Conservation (phyloP, 345 rosid species). For the Eucalyptus urophylla region DNA sequence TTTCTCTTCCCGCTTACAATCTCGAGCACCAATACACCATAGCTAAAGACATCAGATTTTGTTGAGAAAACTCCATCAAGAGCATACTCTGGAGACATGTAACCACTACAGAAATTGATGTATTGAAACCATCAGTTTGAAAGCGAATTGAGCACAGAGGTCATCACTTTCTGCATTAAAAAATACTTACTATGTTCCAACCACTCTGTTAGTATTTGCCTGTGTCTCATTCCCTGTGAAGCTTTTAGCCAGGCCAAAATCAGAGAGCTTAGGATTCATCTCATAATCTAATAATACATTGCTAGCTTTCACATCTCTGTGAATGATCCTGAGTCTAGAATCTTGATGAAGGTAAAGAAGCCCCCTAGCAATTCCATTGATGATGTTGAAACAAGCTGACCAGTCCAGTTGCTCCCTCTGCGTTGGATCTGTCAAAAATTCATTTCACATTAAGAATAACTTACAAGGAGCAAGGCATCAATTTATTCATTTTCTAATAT, state of each 20-base stretch:
- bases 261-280: constrained; percentile 10
- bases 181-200: constrained; percentile 13
- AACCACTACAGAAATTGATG: constrained; percentile 9
- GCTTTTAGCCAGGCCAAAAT: constrained; percentile 9
- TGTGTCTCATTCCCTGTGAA: constrained; percentile 6
- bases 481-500: too few relatives aligned
- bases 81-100: constrained; percentile 38
- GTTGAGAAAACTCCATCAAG: constrained; percentile 19
- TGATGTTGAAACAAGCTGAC: background rate
- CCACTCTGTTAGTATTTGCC: constrained; percentile 1
- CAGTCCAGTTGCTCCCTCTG: constrained; percentile 6
- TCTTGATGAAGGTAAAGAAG: constrained; percentile 15
- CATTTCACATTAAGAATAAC: background rate
- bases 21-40: constrained; percentile 24
- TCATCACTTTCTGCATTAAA: background rate
- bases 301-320: constrained; percentile 15
- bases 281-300: constrained; percentile 8
- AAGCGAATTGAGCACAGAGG: background rate
- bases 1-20: constrained; percentile 10
- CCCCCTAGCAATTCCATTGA: constrained; percentile 8
- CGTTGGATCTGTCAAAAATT: background rate
- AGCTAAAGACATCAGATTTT: constrained; percentile 28
- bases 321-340: constrained; percentile 9
- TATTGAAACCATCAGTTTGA: background rate
- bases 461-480: too few relatives aligned